Evolutionary conservation across 2,329 filamentous ascomycete genomes (phyloP).

Genomic region (Paradendryphiella salina): DNA sequence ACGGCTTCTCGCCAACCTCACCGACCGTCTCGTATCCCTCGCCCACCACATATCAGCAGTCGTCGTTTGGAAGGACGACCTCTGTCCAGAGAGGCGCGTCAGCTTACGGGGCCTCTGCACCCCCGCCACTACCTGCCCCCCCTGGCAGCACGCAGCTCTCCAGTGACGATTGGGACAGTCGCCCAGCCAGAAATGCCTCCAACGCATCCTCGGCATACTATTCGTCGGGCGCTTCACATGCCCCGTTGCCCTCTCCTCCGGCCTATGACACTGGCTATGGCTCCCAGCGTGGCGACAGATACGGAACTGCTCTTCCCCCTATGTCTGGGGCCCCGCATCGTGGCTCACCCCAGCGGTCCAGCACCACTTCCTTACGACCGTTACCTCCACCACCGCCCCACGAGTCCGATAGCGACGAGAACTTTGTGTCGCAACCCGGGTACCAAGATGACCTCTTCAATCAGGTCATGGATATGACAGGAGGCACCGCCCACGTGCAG

Average conservation of each 20-base stretch:
- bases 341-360: conserved; percentile 54
- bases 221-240: conserved; percentile 37
- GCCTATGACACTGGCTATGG: conserved; percentile 37
- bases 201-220: conserved; percentile 37
- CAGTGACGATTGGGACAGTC: conserved; percentile 42
- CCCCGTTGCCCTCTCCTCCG: conserved; percentile 43
- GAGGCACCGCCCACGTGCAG: conserved; percentile 38
- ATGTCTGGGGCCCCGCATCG: conserved; percentile 58
- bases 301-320: conserved; percentile 47
- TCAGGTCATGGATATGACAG: conserved; percentile 58
- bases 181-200: conserved; percentile 37
- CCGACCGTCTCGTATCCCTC: conserved; percentile 37
- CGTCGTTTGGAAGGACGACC: conserved; percentile 38
- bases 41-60: conserved; percentile 36
- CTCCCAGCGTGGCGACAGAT: conserved; percentile 35
- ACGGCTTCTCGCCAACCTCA: conserved; percentile 45
- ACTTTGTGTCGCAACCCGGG: conserved; percentile 44
- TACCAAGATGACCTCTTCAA: conserved; percentile 61
- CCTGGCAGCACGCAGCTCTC: conserved; percentile 41
- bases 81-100: conserved; percentile 38
- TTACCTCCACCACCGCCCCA: conserved; percentile 65
- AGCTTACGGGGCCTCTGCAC: conserved; percentile 44
- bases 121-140: conserved; percentile 43
- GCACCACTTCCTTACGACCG: conserved; percentile 60
- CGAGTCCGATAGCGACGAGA: conserved; percentile 51